Percentiles rank a stretch among this genome's conserved stretches.
Conservation (phyloP, 495 filamentous ascomycete genomes). For the Penicillium roqueforti region DNA sequence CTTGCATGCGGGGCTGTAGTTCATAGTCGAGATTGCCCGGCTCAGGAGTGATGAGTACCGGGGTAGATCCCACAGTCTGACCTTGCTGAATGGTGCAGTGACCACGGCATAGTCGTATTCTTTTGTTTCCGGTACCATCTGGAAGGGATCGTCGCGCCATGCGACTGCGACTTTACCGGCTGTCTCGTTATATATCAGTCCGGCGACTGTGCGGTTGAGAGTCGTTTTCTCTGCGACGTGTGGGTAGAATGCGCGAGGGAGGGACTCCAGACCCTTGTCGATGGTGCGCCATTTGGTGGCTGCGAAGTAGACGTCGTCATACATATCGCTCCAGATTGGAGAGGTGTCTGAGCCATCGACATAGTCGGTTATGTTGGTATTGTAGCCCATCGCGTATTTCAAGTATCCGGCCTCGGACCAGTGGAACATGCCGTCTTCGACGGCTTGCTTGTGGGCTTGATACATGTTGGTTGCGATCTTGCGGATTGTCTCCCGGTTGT, state of each 20-base stretch:
- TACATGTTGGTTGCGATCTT: constrained; percentile 57
- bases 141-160: constrained; percentile 41
- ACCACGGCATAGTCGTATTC: constrained; percentile 64
- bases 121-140: constrained; percentile 40
- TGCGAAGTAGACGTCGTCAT: constrained; percentile 50
- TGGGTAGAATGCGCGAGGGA: constrained; percentile 60
- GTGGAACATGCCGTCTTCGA: constrained; percentile 37
- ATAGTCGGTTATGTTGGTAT: constrained; percentile 53
- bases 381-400: constrained; percentile 50
- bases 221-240: constrained; percentile 51
- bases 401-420: constrained; percentile 63
- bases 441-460: constrained; percentile 51
- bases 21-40: constrained; percentile 57
- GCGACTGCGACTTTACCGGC: constrained; percentile 44
- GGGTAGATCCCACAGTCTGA: constrained; percentile 51
- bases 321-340: constrained; percentile 41
- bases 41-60: constrained; percentile 47
- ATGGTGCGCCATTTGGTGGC: constrained; percentile 61
- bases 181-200: constrained; percentile 35
- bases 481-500: constrained; percentile 32
- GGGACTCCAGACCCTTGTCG: constrained; percentile 56
- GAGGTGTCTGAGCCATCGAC: constrained; percentile 25
- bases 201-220: constrained; percentile 51
- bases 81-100: constrained; percentile 56
- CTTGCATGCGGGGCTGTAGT: constrained; percentile 59